Evolutionary conservation across 306 rosid genomes (phyloP).

Genomic region (Malus asiatica): DNA sequence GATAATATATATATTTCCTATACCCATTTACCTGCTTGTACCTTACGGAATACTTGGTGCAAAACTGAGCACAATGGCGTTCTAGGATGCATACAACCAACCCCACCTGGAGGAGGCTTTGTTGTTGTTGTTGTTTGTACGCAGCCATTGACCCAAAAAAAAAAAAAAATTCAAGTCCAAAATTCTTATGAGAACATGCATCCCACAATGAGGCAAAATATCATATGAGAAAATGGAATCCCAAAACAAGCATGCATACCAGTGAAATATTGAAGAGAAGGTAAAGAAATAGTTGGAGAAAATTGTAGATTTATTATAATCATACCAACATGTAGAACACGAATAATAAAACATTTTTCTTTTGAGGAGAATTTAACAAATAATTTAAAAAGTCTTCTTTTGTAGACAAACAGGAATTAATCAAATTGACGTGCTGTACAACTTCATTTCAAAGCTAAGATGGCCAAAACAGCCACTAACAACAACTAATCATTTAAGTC

Average conservation of each 20-base stretch:
- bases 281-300: background rate
- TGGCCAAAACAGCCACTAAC: no score
- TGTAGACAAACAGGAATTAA: background rate
- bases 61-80: no score
- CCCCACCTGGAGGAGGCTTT: no score
- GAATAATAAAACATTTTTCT: background rate
- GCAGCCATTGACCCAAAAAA: no score
- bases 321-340: background rate
- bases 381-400: background rate
- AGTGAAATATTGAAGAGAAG: background rate
- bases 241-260: background rate
- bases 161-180: background rate
- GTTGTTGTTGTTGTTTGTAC: no score
- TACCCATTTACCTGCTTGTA: background rate
- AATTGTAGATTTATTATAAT: background rate
- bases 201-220: no score
- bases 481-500: no score
- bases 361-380: background rate
- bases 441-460: background rate
- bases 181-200: background rate
- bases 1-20: background rate
- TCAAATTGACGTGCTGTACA: background rate
- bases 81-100: no score
- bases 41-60: no score
- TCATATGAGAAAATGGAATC: no score